phyloP scores from a whole-genome alignment of 2,329 filamentous ascomycete species.

The Geoglossum cookeanum region DNA sequence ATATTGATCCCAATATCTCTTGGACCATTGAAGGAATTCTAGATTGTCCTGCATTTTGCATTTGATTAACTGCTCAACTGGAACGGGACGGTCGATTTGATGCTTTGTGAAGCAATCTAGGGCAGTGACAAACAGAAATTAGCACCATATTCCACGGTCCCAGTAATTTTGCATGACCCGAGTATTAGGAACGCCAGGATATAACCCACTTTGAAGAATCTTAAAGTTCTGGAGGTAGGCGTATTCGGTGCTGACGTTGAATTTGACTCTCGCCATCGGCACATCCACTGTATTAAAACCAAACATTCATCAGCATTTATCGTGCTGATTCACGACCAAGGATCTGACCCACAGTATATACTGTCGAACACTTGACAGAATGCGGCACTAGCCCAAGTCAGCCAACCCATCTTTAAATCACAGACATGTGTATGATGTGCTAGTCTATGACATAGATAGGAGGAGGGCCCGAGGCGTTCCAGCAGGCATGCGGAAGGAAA shows the following conservation, averaged over 20 bases:
- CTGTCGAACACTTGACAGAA: slow-evolving; percentile 97
- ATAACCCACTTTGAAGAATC: slow-evolving; percentile 65
- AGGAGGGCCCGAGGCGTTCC: slow-evolving; percentile 11
- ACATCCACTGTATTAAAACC: slow-evolving; percentile 43
- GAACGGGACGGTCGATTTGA: slow-evolving; percentile 72
- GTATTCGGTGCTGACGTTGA: slow-evolving; percentile 95
- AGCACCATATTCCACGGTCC: not conserved
- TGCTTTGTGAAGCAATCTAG: slow-evolving; percentile 74
- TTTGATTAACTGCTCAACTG: slow-evolving; percentile 76
- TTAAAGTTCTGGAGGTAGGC: slow-evolving; percentile 98
- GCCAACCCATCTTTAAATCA: not conserved
- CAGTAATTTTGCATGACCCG: not conserved
- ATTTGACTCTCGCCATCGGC: slow-evolving; percentile 91
- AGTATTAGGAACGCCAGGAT: not conserved
- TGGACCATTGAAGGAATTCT: slow-evolving; percentile 94
- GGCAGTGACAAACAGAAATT: not conserved
- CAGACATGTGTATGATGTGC: not conserved
- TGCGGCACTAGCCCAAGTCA: slow-evolving; percentile 45
- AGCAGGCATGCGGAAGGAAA: slow-evolving; percentile 11
- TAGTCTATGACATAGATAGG: slow-evolving; percentile 6
- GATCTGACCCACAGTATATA: slow-evolving; percentile 51
- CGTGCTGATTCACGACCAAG: not conserved
- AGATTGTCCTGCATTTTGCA: slow-evolving; percentile 99
- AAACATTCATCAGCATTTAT: slow-evolving; percentile 3
- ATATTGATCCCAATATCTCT: slow-evolving; percentile 95